Evolutionary conservation across 208 protist genomes (phyloP), one percentile per base, ranked within the genome.

Genomic region (Acanthamoeba triangularis): DNA sequence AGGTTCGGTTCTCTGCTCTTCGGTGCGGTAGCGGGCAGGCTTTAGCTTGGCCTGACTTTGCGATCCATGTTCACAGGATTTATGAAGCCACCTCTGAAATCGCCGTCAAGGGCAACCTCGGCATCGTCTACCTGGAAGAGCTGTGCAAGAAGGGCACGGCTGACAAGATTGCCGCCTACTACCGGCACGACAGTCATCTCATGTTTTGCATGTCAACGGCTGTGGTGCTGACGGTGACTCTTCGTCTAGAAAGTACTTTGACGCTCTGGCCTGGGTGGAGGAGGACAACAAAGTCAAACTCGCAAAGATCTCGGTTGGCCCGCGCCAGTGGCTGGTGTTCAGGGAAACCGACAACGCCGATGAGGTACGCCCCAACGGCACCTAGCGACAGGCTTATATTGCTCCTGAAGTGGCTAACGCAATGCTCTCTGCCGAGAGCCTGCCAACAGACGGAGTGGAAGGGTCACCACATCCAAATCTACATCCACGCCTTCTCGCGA

Each of bases 261-360:
- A 82, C 16, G 74, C 74, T 28, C 33, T 44, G 4, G 41, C 74
- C 4, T 82, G 44, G 33, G 33, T 82, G 44, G 13, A 90, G 23
- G 82, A 90, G 25, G 82, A 90, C 82, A 67, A 67, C 25, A 52
- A 52, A n/a, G 47, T 90, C 18, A 90, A 90, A 44, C 30, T 90
- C 10, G 82, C 82, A 4, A 90, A 49, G 52, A 41, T 90, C 56
- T 67, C 52, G 14, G 82, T 90, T 90, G 82, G 82, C 33, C 47
- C 82, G 14, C 47, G 56, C 10, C 82, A 90, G 25, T 67, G 82
- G 82, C 54, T 90, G 10, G 30, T 90, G 20, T 90, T n/a, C 25
- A 28, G 82, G 56, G 82, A 90, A 28, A 67, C 47, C 11, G 78
- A 78, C 14, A 47, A 13, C 20, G 33, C 25, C 11, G 69, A 78